Percentiles rank a stretch among this genome's conserved stretches.
These are phyloP conservation scores for Globisporangium uncinulatum DNA, from an alignment of 352 stramenopile genomes.

Conservation along the genomic window DNA sequence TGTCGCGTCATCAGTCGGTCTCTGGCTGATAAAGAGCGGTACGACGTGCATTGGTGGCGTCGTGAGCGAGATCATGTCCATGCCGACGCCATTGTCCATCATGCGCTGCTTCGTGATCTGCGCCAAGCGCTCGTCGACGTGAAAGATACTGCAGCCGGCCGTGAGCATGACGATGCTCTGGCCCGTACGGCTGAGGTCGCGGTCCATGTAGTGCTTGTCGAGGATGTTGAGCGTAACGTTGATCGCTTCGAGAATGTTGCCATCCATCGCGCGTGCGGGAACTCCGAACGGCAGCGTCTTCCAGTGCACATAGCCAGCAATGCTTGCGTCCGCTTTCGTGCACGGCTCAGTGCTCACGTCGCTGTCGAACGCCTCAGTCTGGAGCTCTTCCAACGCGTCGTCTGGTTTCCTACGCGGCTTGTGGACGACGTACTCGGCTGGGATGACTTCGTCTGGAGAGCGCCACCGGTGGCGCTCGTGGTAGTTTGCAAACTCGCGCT, in stretches of 20 bases:
- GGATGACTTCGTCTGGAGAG: slow-evolving; percentile 37
- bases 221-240: slow-evolving; percentile 99
- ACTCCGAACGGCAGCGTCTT: slow-evolving; percentile 29
- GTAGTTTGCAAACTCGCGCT: slow-evolving; percentile 56
- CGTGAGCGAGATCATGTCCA: slow-evolving; percentile 95
- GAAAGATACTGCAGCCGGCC: slow-evolving; percentile 94
- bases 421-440: slow-evolving; percentile 31
- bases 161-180: slow-evolving; percentile 96
- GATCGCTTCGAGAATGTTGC: slow-evolving; percentile 97
- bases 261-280: slow-evolving; percentile 67
- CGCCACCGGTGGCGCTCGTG: slow-evolving; percentile 62
- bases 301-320: slow-evolving; percentile 1
- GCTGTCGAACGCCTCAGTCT: background rate
- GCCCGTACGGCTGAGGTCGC: slow-evolving; percentile 93
- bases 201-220: slow-evolving; percentile 98
- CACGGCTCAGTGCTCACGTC: no score
- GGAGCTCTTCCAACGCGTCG: background rate
- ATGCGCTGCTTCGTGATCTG: slow-evolving; percentile 98
- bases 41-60: slow-evolving; percentile 95
- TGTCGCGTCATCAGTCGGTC: no score
- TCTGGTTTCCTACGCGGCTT: background rate
- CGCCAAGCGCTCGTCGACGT: slow-evolving; percentile 93
- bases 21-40: slow-evolving; percentile 96
- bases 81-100: slow-evolving; percentile 99
- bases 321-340: background rate